Base-by-base conservation (phyloP, 2,329 filamentous ascomycete genomes). In the Dactylellina parvicollis region DNA sequence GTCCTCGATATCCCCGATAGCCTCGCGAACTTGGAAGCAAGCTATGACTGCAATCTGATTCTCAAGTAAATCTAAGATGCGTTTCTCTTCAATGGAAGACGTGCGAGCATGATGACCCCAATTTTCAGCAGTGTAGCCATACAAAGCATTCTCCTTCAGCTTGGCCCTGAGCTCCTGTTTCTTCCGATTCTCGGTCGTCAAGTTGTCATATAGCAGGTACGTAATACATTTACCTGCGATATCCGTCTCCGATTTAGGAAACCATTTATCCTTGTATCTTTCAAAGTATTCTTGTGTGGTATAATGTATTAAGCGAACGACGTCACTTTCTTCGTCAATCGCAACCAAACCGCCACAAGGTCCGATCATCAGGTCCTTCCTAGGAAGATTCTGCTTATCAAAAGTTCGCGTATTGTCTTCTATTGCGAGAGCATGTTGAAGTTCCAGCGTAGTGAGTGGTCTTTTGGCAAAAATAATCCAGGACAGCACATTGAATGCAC, bases 201-300 rank as follows among this genome's bases (percentile, higher is more conserved):
- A 61, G 2, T 28, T 24, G 1, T 61, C 42, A 42, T 61, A 30
- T 2, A 36, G 42, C 9, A 54, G 26, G 32, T 52, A 46, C 7
- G 60, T 64, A 24, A 54, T 14, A 16, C 60, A 54, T 4, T 2
- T 20, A 16, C 34, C 47, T 2, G 46, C 26, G 14, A 55, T 54
- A 34, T 44, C n/a, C 4, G 1, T 30, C 3, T 52, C 12, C 14
- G 26, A 30, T 8, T 42, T 24, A 5, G 12, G 7, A n/a, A 54
- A 54, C 32, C 24, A 54, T 4, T 2, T 34, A 8, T 40, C 36
- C 18, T 14, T 20, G 16, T 12, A 7, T 32, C 28, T 10, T 24
- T 61, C 44, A n/a, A 61, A 61, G n/a, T 61, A 61, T 40, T 61
- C 44, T 22, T 61, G 56, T 1, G 44, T 22, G n/a, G 60, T 65